A percentile compares a stretch with the other conserved stretches of the same genome.
phyloP scores from a whole-genome alignment of 1,139 yeast genomes.

The Scheffersomyces lignicola region DNA sequence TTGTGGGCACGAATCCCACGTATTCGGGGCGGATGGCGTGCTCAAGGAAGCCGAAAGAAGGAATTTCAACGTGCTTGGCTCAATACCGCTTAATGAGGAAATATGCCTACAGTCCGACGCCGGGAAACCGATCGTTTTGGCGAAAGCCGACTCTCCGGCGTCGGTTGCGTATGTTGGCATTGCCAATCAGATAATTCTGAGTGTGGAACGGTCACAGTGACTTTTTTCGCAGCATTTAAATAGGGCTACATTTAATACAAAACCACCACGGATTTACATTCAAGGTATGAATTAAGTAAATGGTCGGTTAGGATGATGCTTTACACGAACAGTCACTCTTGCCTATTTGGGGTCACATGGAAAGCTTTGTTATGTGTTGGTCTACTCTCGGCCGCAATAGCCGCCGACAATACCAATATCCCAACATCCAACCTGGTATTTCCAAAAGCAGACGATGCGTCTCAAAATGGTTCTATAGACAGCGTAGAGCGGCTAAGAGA shows the following conservation, averaged over 20 bases:
- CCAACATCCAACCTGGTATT: slow-evolving; percentile 2
- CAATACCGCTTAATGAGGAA: slow-evolving; percentile 65
- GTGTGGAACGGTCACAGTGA: neutral
- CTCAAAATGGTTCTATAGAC: neutral
- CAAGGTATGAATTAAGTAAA: neutral
- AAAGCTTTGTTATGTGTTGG: neutral
- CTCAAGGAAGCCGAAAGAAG: slow-evolving; percentile 53
- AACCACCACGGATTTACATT: no score
- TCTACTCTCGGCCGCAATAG: neutral
- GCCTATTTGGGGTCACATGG: neutral
- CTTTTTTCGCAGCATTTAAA: slow-evolving; percentile 1
- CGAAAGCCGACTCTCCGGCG: slow-evolving; percentile 36
- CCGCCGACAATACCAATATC: slow-evolving; percentile 4
- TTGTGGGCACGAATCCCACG: slow-evolving; percentile 70
- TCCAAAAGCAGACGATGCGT: neutral
- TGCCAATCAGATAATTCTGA: slow-evolving; percentile 25
- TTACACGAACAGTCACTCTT: neutral
- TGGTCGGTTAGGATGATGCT: slow-evolving; percentile 1
- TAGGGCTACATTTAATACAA: no score
- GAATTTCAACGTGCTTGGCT: slow-evolving; percentile 56
- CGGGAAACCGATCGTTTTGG: slow-evolving; percentile 64
- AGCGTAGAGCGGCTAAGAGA: slow-evolving; percentile 10
- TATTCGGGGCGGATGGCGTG: slow-evolving; percentile 74
- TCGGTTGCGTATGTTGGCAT: slow-evolving; percentile 43
- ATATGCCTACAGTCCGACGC: slow-evolving; percentile 62